A percentile compares a stretch with the other conserved stretches of the same genome.
These are phyloP conservation scores for Passiflora organensis DNA, from an alignment of 345 rosid species.

Conservation along the genomic window DNA sequence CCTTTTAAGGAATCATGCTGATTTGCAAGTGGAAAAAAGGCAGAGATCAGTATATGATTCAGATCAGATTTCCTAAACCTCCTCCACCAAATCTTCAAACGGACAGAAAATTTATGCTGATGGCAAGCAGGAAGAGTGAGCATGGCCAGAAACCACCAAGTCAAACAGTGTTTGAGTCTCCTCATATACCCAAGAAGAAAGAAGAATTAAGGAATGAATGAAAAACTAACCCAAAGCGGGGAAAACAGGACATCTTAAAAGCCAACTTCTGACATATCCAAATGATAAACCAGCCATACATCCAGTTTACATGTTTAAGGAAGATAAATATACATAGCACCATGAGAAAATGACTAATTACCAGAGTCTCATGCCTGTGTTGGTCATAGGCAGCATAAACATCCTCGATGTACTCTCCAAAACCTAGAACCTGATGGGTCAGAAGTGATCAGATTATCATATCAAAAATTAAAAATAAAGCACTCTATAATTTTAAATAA, in stretches of 20 bases:
- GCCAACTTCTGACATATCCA: not conserved
- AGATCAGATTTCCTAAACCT: not conserved
- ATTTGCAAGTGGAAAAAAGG: slow-evolving; percentile 8
- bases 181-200: too few relatives aligned
- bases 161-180: too few relatives aligned
- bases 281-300: too few relatives aligned
- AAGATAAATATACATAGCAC: not conserved
- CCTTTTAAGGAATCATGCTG: slow-evolving; percentile 94
- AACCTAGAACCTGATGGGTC: slow-evolving; percentile 79
- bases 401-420: slow-evolving; percentile 94
- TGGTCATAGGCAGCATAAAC: slow-evolving; percentile 97
- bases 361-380: slow-evolving; percentile 92
- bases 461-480: too few relatives aligned
- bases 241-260: too few relatives aligned
- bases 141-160: too few relatives aligned
- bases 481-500: slow-evolving; percentile 1
- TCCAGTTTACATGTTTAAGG: not conserved
- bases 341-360: slow-evolving; percentile 20
- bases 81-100: not conserved
- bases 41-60: not conserved
- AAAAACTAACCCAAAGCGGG: too few relatives aligned
- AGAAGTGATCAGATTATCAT: not conserved
- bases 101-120: too few relatives aligned
- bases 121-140: too few relatives aligned
- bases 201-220: too few relatives aligned